Percentiles rank a stretch among this genome's conserved stretches.
phyloP scores from a whole-genome alignment of 129 eudicot species.

The Arctium lappa region DNA sequence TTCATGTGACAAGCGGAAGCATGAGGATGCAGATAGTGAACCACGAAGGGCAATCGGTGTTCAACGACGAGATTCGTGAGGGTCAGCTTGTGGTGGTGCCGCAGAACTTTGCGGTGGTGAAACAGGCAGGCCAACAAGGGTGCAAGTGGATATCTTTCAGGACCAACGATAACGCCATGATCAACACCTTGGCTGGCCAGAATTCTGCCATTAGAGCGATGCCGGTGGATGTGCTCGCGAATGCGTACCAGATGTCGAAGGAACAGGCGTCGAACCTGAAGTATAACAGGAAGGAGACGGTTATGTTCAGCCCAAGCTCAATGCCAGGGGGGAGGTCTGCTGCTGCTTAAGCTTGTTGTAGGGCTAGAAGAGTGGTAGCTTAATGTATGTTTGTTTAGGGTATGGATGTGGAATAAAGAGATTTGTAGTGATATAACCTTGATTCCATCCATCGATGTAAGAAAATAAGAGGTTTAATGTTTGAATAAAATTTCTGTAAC shows the following conservation, averaged over 20 bases:
- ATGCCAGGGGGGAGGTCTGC: neutral
- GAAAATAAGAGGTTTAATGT: constrained; percentile 10
- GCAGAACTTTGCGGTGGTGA: constrained; percentile 63
- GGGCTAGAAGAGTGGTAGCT: neutral
- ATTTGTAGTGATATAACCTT: neutral
- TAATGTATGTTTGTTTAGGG: neutral
- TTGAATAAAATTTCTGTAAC: neutral
- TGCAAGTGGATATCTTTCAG: constrained; percentile 72
- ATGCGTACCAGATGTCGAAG: constrained; percentile 42
- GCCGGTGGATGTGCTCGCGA: constrained; percentile 50
- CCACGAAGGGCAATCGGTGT: constrained; percentile 54
- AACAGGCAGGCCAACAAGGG: constrained; percentile 59
- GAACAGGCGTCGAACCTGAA: constrained; percentile 57
- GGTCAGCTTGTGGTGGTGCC: constrained; percentile 75
- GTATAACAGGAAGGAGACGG: constrained; percentile 43
- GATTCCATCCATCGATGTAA: constrained; percentile 9
- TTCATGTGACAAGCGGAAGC: constrained; percentile 49
- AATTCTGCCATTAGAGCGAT: constrained; percentile 44
- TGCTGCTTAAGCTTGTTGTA: constrained; percentile 3
- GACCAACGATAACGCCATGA: constrained; percentile 76
- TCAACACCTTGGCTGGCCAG: constrained; percentile 61
- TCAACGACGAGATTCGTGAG: constrained; percentile 39
- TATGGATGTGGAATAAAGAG: constrained; percentile 17
- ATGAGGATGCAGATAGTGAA: constrained; percentile 62
- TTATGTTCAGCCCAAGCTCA: constrained; percentile 24